phyloP scores from a whole-genome alignment of 2,329 filamentous ascomycete genomes.

The Fusarium torreyae region DNA sequence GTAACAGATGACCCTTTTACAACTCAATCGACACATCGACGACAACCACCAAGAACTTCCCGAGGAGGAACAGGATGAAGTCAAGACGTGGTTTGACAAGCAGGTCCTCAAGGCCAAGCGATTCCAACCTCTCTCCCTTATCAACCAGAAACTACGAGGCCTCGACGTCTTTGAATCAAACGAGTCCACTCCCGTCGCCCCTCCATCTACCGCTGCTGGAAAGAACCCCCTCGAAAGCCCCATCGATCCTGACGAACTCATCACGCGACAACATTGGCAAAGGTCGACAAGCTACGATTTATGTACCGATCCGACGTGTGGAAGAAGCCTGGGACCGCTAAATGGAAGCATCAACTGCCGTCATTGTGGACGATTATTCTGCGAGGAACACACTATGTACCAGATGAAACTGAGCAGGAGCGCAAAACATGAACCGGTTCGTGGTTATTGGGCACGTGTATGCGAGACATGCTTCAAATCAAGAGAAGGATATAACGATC shows the following conservation, averaged over 20 bases:
- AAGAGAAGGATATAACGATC: slow-evolving; percentile 94
- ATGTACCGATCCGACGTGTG: slow-evolving; percentile 91
- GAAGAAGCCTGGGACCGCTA: slow-evolving; percentile 81
- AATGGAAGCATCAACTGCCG: slow-evolving; percentile 93
- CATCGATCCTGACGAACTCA: slow-evolving; percentile 88
- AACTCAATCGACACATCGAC: slow-evolving; percentile 89
- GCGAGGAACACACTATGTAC: slow-evolving; percentile 99
- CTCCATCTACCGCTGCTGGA: slow-evolving; percentile 54
- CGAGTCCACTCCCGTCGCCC: slow-evolving; percentile 67
- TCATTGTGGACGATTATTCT: slow-evolving; percentile 93
- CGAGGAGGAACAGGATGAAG: slow-evolving; percentile 90
- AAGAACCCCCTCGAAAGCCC: slow-evolving; percentile 60
- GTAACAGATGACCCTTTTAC: slow-evolving; percentile 85
- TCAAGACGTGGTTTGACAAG: slow-evolving; percentile 97
- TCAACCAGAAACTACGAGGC: slow-evolving; percentile 94
- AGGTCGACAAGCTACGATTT: slow-evolving; percentile 78
- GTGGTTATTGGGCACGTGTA: slow-evolving; percentile 93
- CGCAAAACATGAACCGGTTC: slow-evolving; percentile 88
- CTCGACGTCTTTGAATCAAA: slow-evolving; percentile 96
- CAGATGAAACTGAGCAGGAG: slow-evolving; percentile 97
- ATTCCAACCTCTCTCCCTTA: slow-evolving; percentile 90
- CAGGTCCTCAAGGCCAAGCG: slow-evolving; percentile 94
- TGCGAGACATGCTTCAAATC: slow-evolving; percentile 99
- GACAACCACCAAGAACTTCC: slow-evolving; percentile 92
- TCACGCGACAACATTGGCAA: slow-evolving; percentile 93